A percentile compares a stretch with the other conserved stretches of the same genome.
phyloP scores from a whole-genome alignment of 2,329 filamentous ascomycete genomes.

The Trichoderma sp. region DNA sequence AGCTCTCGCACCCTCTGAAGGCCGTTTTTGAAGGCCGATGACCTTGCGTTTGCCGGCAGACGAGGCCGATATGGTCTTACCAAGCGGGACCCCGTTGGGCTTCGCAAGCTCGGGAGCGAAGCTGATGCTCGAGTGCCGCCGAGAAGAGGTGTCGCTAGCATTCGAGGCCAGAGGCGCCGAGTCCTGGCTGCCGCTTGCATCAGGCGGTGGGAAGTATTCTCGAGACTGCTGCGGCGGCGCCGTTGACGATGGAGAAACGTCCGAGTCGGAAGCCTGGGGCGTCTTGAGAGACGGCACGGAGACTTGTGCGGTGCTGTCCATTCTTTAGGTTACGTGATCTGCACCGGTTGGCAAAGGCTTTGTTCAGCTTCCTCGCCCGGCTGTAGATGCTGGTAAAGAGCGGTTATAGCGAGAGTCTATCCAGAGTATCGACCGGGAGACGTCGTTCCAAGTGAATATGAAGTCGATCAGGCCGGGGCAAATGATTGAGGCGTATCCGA shows the following conservation, averaged over 20 bases:
- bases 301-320: neutral
- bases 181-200: conserved; percentile 19
- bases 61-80: conserved; percentile 38
- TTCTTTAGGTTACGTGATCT: neutral
- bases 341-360: neutral
- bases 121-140: conserved; percentile 41
- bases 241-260: conserved; percentile 48
- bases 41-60: conserved; percentile 18
- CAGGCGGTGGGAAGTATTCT: conserved; percentile 26
- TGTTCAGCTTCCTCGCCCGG: conserved; percentile 1
- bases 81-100: conserved; percentile 35
- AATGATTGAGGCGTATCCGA: conserved; percentile 2
- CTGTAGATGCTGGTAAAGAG: neutral
- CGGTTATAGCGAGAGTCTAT: neutral
- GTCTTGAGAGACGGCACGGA: conserved; percentile 32
- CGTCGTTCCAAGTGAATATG: neutral
- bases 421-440: neutral
- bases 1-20: conserved; percentile 49
- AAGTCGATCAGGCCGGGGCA: neutral
- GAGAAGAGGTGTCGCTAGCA: conserved; percentile 32
- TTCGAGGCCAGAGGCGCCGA: conserved; percentile 29
- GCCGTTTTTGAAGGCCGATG: conserved; percentile 29
- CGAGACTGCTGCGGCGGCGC: conserved; percentile 30
- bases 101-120: conserved; percentile 42
- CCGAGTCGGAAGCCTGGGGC: conserved; percentile 45